These are phyloP conservation scores for Kwoniella newhampshirensis DNA, from an alignment of 768 basidiomycete genomes.

Conservation along the genomic window DNA sequence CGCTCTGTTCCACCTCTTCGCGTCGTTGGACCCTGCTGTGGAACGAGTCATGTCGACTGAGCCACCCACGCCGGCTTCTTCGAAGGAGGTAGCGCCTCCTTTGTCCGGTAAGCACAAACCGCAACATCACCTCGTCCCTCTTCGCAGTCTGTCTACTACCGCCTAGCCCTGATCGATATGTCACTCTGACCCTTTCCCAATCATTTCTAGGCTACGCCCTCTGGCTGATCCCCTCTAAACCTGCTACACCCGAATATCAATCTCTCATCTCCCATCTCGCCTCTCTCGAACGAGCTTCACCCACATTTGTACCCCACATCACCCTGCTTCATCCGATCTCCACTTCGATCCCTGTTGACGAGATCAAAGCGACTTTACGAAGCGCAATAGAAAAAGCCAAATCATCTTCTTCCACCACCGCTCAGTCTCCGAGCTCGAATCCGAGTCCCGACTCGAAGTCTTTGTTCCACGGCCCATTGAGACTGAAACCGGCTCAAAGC, in stretches of 20 bases:
- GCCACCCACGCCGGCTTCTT: too few species aligned
- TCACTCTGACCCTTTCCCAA: too few species aligned
- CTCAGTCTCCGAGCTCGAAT: too few species aligned
- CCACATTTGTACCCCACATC: constrained; percentile 32
- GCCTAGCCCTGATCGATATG: too few species aligned
- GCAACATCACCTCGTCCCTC: too few species aligned
- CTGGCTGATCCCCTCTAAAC: constrained; percentile 27
- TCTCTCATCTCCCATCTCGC: constrained; percentile 24
- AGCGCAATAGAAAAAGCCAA: constrained; percentile 6
- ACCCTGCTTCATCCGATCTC: constrained; percentile 29
- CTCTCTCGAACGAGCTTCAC: constrained; percentile 8
- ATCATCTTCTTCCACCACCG: too few species aligned
- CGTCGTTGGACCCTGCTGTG: too few species aligned
- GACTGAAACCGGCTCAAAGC: constrained; percentile 21
- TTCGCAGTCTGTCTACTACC: too few species aligned
- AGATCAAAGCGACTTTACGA: constrained; percentile 10
- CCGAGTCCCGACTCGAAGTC: not conserved
- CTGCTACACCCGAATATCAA: not conserved
- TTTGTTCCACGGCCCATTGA: constrained; percentile 2
- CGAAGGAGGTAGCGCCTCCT: too few species aligned
- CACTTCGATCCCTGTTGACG: not conserved
- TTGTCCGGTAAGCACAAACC: too few species aligned
- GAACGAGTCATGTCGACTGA: too few species aligned
- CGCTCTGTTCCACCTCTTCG: too few species aligned
- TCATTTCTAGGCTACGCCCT: constrained; percentile 28